phyloP scores from a whole-genome alignment of 1,284 basidiomycete genomes.

The Irpex sp. region DNA sequence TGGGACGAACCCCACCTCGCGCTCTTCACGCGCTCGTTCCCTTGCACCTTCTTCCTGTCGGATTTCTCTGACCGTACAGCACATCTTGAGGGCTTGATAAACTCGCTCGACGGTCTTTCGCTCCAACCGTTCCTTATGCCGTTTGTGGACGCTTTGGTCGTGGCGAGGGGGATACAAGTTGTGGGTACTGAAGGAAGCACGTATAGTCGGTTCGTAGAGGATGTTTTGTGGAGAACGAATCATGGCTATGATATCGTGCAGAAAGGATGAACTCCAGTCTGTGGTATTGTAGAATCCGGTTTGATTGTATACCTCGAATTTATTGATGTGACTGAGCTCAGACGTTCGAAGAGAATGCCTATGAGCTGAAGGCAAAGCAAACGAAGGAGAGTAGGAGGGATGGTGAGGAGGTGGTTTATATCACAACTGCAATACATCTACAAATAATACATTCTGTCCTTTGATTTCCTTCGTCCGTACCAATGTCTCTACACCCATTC shows the following conservation, averaged over 20 bases:
- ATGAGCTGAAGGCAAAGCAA: not conserved
- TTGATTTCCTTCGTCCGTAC: not conserved
- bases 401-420: not conserved
- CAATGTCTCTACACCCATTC: constrained; percentile 56
- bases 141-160: constrained; percentile 68
- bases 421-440: not conserved
- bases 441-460: not conserved
- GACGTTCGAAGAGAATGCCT: not conserved
- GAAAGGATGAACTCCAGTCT: constrained; percentile 33
- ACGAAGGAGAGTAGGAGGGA: not conserved
- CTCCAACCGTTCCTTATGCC: constrained; percentile 53
- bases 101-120: constrained; percentile 48
- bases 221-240: constrained; percentile 61
- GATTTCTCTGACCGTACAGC: constrained; percentile 43
- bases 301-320: not conserved
- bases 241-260: constrained; percentile 51
- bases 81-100: constrained; percentile 39
- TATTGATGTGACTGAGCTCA: not conserved
- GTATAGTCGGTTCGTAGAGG: constrained; percentile 65
- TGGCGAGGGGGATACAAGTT: constrained; percentile 56
- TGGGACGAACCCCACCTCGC: constrained; percentile 40
- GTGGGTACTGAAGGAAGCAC: constrained; percentile 71
- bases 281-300: not conserved
- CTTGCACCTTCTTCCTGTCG: constrained; percentile 62
- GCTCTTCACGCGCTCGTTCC: constrained; percentile 56